Conservation (phyloP, 2,329 filamentous ascomycete species). For the Aspergillus aculeatus region DNA sequence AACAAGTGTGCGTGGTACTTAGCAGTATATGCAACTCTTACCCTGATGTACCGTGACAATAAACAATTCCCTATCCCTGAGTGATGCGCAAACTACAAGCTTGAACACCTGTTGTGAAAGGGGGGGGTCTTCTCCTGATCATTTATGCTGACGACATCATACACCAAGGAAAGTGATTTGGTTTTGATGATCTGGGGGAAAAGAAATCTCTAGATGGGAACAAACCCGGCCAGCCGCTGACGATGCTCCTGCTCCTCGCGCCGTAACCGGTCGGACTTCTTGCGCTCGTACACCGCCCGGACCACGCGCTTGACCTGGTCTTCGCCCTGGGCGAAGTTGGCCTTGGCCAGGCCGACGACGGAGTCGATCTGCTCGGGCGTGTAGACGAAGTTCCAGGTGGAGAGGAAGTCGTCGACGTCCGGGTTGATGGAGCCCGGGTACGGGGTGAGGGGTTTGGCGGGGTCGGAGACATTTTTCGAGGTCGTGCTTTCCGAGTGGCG, state of each 20-base stretch:
- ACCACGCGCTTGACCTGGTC: conserved; percentile 77
- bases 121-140: no score
- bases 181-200: no score
- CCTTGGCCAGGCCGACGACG: conserved; percentile 75
- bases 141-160: no score
- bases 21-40: no score
- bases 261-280: conserved; percentile 59
- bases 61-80: no score
- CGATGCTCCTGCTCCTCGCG: conserved; percentile 29
- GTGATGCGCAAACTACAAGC: no score
- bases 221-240: conserved; percentile 31
- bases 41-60: no score
- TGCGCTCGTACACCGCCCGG: conserved; percentile 86
- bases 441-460: conserved; percentile 23
- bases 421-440: conserved; percentile 76
- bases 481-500: conserved; percentile 22
- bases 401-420: conserved; percentile 77
- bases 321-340: conserved; percentile 81
- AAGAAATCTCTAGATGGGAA: conserved; percentile 13
- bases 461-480: conserved; percentile 17
- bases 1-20: no score
- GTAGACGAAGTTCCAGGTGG: conserved; percentile 98
- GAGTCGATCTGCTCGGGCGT: conserved; percentile 84
- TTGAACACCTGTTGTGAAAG: no score
- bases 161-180: no score